Conservation (phyloP, 768 basidiomycete genomes). For the Auricularia auricula-judae region DNA sequence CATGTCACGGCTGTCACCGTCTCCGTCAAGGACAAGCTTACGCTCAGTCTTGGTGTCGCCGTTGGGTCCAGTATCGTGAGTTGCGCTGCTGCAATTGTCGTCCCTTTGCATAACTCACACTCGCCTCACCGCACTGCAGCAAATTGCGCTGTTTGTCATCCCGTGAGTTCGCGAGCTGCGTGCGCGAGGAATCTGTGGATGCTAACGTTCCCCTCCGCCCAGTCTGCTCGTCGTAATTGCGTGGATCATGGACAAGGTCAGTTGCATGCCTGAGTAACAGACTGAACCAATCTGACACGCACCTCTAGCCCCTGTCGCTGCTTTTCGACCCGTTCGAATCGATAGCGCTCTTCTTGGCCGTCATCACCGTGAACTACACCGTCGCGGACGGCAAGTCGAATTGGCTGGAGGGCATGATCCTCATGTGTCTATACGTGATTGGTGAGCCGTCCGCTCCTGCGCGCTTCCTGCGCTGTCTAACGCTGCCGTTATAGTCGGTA, state of each 20-base stretch:
- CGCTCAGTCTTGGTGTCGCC: constrained; percentile 81
- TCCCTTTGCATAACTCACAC: not conserved
- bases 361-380: constrained; percentile 76
- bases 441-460: constrained; percentile 35
- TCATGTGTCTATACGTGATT: constrained; percentile 68
- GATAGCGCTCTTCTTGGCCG: constrained; percentile 29
- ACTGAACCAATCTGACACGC: too few species aligned
- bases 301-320: constrained; percentile 43
- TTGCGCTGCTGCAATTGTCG: constrained; percentile 4
- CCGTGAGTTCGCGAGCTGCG: constrained; percentile 38
- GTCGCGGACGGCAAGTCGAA: constrained; percentile 75
- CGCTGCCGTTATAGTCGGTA: not conserved
- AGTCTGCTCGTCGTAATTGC: constrained; percentile 66
- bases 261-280: too few species aligned
- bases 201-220: constrained; percentile 10
- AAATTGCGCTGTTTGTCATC: constrained; percentile 79
- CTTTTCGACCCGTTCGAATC: constrained; percentile 88
- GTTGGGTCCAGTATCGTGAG: constrained; percentile 74
- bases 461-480: not conserved
- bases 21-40: constrained; percentile 81
- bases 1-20: constrained; percentile 89
- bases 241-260: constrained; percentile 63
- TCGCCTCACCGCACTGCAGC: constrained; percentile 27
- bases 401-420: constrained; percentile 74
- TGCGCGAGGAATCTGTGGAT: not conserved